Evolutionary conservation across 169 alveolate species (phyloP), one percentile per base, ranked within the genome.

Genomic region (Plasmodium gaboni): DNA sequence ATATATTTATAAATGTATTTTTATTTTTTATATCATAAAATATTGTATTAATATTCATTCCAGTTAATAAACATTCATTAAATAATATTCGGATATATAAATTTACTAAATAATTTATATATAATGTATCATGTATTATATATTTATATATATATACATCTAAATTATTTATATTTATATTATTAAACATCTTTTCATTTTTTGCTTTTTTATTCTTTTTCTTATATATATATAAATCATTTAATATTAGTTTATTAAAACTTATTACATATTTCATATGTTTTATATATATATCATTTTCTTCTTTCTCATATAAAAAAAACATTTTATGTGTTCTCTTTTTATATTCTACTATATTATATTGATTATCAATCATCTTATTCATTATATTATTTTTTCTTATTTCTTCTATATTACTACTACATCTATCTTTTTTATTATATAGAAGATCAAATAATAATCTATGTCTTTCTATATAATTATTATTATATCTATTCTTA

Each of bases 51-150:
- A 78, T 44, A 59, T 78, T 78, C 2, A 78, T 42, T n/a, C 89
- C 89, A 26, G 89, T 24, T 55, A 64, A 78, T 50, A 78, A 64
- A 57, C 89, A 78, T 44, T 78, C 89, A 78, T 78, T 78, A 42
- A 78, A 78, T 65, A 78, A 17, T 67, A 69, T 57, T 69, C 89
- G 44, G 8, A 59, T 44, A 59, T 78, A 65, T 76, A 78, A 2
- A 4, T 51, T 22, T 1, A 67, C n/a, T 53, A 78, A 64, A 60
- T 59, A 69, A 19, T 10, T 78, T 24, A 70, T 50, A 17, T 26
- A 78, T 6, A 28, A 22, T 15, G 28, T 65, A 44, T 78, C 76
- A 17, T 78, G 51, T 19, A 57, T 59, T 44, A 78, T 17, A 59
- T 78, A 32, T 12, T 48, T 59, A 50, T 28, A 17, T 32, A 57